Conservation (phyloP, 441 rosid species). For the Aleurites moluccanus region DNA sequence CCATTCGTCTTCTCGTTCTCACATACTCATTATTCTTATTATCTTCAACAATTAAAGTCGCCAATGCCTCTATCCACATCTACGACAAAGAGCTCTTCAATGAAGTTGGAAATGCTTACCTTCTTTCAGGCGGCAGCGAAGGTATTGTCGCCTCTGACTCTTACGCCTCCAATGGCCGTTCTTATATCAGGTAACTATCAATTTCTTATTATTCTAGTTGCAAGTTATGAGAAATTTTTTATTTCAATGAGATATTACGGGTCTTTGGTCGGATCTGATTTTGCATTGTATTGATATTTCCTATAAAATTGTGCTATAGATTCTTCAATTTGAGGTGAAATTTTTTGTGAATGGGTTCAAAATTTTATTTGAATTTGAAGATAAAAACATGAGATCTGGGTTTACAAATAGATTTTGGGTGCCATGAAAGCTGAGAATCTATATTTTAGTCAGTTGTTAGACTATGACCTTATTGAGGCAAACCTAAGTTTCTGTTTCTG, state of each 20-base stretch:
- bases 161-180: conserved; percentile 32
- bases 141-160: conserved; percentile 52
- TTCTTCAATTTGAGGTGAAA: neutral
- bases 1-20: conserved; percentile 14
- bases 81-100: conserved; percentile 56
- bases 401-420: neutral
- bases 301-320: too few species aligned
- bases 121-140: conserved; percentile 95
- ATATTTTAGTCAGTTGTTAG: neutral
- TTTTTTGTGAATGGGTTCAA: neutral
- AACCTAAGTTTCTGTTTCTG: neutral
- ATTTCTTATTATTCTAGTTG: neutral
- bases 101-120: conserved; percentile 78
- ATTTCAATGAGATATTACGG: neutral
- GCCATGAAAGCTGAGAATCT: neutral
- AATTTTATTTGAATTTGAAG: neutral
- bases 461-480: neutral
- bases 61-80: conserved; percentile 62
- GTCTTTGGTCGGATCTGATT: conserved; percentile 1
- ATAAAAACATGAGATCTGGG: neutral
- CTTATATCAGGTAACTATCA: conserved; percentile 55
- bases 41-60: neutral
- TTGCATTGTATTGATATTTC: neutral
- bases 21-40: conserved; percentile 21
- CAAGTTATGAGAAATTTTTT: neutral